A percentile compares a stretch with the other conserved stretches of the same genome.
These are phyloP conservation scores for Candida xyloterini DNA, from an alignment of 805 yeast species.

Conservation along the genomic window DNA sequence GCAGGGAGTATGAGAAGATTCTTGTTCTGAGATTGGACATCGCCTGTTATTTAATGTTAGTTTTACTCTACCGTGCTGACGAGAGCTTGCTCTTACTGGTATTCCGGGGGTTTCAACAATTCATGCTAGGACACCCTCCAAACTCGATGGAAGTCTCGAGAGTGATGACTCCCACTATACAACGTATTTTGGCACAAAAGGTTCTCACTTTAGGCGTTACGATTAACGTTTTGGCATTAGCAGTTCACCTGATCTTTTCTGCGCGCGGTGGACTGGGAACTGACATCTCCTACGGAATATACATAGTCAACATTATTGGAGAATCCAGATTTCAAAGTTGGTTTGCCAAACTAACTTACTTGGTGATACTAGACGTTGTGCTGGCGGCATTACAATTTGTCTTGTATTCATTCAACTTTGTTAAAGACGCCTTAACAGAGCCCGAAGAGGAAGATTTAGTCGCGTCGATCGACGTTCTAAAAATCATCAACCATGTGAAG, in stretches of 20 bases:
- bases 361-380: constrained; percentile 33
- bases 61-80: constrained; percentile 41
- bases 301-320: constrained; percentile 46
- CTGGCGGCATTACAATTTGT: constrained; percentile 31
- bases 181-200: constrained; percentile 30
- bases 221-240: constrained; percentile 27
- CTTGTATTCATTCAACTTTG: constrained; percentile 31
- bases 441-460: constrained; percentile 14
- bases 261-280: constrained; percentile 24
- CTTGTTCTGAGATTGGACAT: constrained; percentile 35
- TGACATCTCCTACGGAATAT: constrained; percentile 36
- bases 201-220: constrained; percentile 27
- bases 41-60: constrained; percentile 37
- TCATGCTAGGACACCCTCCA: constrained; percentile 40
- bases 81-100: constrained; percentile 35
- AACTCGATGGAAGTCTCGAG: constrained; percentile 30
- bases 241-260: constrained; percentile 37
- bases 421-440: constrained; percentile 29
- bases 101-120: constrained; percentile 37
- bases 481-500: background rate
- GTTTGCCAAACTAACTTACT: constrained; percentile 26
- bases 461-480: constrained; percentile 11
- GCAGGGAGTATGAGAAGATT: constrained; percentile 38
- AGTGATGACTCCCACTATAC: constrained; percentile 19
- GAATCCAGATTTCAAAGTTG: constrained; percentile 31